A percentile compares a stretch with the other conserved stretches of the same genome.
Evolutionary conservation across 2,329 filamentous ascomycete genomes (phyloP).

Genomic region (Leptodontidium sp.): DNA sequence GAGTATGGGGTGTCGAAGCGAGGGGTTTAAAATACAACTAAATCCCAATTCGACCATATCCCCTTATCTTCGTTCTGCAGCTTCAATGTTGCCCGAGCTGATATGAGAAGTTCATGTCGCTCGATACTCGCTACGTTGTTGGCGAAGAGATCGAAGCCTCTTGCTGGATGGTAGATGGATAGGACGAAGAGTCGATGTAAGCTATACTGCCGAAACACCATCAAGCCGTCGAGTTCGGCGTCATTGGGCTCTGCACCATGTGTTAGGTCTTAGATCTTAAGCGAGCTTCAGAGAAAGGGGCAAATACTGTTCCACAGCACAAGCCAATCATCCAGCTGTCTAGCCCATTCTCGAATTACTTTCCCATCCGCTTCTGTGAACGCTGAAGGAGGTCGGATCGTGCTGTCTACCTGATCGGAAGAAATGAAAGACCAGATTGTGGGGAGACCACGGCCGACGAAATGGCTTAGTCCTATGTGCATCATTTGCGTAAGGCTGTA

Average conservation of each 20-base stretch:
- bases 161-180: slow-evolving; percentile 54
- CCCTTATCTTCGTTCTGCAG: slow-evolving; percentile 51
- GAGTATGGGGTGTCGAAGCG: background rate
- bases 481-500: slow-evolving; percentile 55
- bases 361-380: slow-evolving; percentile 52
- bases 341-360: slow-evolving; percentile 54
- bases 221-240: slow-evolving; percentile 48
- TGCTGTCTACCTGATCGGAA: slow-evolving; percentile 32
- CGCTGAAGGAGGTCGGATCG: slow-evolving; percentile 37
- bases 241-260: slow-evolving; percentile 33
- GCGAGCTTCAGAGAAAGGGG: background rate
- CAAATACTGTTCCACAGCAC: slow-evolving; percentile 49
- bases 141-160: slow-evolving; percentile 51
- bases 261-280: background rate
- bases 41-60: slow-evolving; percentile 55
- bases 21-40: slow-evolving; percentile 42
- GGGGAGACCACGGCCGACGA: slow-evolving; percentile 52
- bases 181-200: slow-evolving; percentile 53
- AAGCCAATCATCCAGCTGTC: slow-evolving; percentile 53
- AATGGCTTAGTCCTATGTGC: slow-evolving; percentile 53
- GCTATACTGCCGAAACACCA: slow-evolving; percentile 53
- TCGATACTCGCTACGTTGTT: slow-evolving; percentile 51
- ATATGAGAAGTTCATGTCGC: slow-evolving; percentile 52
- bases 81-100: slow-evolving; percentile 51
- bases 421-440: slow-evolving; percentile 55